Conservation (phyloP, 495 filamentous ascomycete species). For the Neurospora sublineolata region DNA sequence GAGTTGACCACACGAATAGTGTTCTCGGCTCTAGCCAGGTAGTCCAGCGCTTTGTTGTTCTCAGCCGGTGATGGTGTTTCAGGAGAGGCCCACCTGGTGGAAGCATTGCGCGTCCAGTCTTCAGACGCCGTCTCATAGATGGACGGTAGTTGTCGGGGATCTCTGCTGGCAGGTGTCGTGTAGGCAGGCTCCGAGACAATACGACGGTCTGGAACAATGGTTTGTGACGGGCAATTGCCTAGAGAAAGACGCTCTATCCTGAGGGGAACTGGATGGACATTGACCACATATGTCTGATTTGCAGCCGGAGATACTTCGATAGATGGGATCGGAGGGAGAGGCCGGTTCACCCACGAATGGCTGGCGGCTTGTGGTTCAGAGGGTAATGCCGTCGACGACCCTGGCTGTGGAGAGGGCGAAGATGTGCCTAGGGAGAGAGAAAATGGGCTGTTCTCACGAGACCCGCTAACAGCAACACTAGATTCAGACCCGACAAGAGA, state of each 20-base stretch:
- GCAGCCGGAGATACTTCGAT: constrained; percentile 5
- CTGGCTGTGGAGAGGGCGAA: constrained; percentile 1
- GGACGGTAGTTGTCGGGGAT: constrained; percentile 35
- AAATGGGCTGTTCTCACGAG: constrained; percentile 16
- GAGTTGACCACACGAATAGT: constrained; percentile 42
- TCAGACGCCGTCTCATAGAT: constrained; percentile 38
- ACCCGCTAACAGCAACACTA: constrained; percentile 4
- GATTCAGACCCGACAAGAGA: constrained; percentile 43
- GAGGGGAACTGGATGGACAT: constrained; percentile 6
- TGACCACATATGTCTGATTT: constrained; percentile 10
- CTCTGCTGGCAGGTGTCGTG: constrained; percentile 18
- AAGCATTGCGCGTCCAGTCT: constrained; percentile 11
- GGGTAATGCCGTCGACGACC: background rate
- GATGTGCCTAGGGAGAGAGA: constrained; percentile 14
- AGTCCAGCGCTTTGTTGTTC: constrained; percentile 23
- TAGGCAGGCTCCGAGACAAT: constrained; percentile 47
- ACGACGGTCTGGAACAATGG: constrained; percentile 10
- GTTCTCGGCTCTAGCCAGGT: constrained; percentile 24
- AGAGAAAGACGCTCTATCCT: constrained; percentile 5
- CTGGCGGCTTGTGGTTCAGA: background rate
- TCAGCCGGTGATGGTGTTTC: constrained; percentile 22
- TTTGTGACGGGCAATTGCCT: background rate
- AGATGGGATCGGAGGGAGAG: constrained; percentile 43
- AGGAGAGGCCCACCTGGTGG: constrained; percentile 17
- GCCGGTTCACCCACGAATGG: constrained; percentile 26